Percentiles rank a stretch among this genome's conserved stretches.
phyloP scores from a whole-genome alignment of 306 rosid species.

The Dryas alaskensis region DNA sequence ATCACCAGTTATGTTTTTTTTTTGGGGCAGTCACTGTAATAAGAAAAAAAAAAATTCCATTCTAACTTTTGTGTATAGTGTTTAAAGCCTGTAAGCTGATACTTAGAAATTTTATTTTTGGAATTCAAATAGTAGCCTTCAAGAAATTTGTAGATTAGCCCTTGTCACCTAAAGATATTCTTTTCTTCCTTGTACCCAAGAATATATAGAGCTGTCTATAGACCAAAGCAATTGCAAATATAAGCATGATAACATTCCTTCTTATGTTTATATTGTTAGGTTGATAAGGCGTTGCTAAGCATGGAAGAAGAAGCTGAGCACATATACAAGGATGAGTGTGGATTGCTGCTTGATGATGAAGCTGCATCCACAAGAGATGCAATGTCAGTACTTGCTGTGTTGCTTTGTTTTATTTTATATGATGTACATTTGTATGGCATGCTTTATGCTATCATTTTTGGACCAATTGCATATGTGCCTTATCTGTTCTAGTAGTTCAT shows the following conservation, averaged over 20 bases:
- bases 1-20: background rate
- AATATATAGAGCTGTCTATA: background rate
- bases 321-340: constrained; percentile 88
- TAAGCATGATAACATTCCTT: background rate
- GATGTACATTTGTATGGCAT: background rate
- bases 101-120: background rate
- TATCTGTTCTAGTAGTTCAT: background rate
- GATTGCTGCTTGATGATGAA: constrained; percentile 81
- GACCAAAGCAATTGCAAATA: background rate
- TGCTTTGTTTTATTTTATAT: background rate
- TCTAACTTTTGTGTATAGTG: background rate
- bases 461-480: background rate
- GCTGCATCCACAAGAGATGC: constrained; percentile 98
- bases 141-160: background rate
- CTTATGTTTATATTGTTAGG: constrained; percentile 43
- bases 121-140: background rate
- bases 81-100: background rate
- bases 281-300: constrained; percentile 84
- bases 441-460: background rate
- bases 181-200: too few relatives aligned
- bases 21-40: background rate
- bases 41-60: background rate
- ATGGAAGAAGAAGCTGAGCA: constrained; percentile 93
- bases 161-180: background rate
- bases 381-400: constrained; percentile 56